Base-by-base conservation (phyloP, 805 yeast species). In the Suhomyces pyralidae region DNA sequence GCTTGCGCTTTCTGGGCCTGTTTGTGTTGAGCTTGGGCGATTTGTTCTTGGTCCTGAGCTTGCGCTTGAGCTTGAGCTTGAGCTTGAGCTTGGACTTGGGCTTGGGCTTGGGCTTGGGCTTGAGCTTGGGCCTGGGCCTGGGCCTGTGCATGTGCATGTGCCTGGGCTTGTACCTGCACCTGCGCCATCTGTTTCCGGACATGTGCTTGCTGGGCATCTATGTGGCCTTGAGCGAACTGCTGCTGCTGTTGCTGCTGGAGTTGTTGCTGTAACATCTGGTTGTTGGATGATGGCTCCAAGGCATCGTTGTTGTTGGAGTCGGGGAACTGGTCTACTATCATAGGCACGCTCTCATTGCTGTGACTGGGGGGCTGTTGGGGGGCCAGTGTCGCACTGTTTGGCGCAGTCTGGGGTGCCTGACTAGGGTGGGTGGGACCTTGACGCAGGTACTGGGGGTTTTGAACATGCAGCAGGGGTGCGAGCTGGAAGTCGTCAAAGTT, bases 401-500 rank as follows among this genome's bases (percentile, higher is more conserved):
- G 42, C 17, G 40, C 26, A 4, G 26, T n/a, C 5, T 45, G 36
- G 19, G 32, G 50, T 14, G n/a, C 36, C n/a, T 42, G 50, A 7
- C 22, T 46, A 5, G 34, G 38, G 38, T 45, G 28, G 5, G 25
- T 19, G 6, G 38, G 45, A 15, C 24, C 51, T n/a, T 49, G 49
- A n/a, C 24, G 58, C 22, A 51, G 56, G 7, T n/a, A 34, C 12
- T 36, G 53, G 5, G 20, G 51, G 40, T 47, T 25, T 14, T 49
- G 28, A 40, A 44, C 12, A 46, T 46, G 42, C 24, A 22, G 43
- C 24, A 28, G 32, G 36, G 28, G 36, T 30, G 48, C 24, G 32
- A 49, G 12, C 47, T 32, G 42, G 45, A 60, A 58, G 30, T 64
- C 69, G 40, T 65, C 67, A 40, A 58, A 51, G 48, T 54, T 12